Conservation (phyloP, 2,329 filamentous ascomycete genomes). For the Akanthomyces dipterigenus region DNA sequence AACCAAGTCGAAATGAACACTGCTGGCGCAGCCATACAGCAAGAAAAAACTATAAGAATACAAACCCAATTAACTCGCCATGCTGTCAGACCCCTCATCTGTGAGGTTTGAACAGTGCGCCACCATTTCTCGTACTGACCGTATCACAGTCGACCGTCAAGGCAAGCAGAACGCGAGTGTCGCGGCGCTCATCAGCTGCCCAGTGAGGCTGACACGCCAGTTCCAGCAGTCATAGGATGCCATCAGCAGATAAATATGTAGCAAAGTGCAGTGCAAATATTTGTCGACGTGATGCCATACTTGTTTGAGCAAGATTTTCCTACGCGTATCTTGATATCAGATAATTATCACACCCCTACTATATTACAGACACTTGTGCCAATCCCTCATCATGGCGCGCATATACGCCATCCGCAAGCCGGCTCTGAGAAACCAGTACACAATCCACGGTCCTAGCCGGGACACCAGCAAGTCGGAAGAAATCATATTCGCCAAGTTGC, state of each 20-base stretch:
- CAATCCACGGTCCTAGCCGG: background rate
- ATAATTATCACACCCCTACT: background rate
- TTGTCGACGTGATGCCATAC: background rate
- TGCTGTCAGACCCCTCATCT: no score
- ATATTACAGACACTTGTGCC: background rate
- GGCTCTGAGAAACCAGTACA: conserved; percentile 1
- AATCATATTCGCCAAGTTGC: background rate
- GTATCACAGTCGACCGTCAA: background rate
- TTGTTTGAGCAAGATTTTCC: background rate
- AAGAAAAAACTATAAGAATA: no score
- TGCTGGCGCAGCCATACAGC: no score
- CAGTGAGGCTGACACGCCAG: background rate
- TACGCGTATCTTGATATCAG: background rate
- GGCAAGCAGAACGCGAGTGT: background rate
- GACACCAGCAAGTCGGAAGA: background rate
- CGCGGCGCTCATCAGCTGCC: conserved; percentile 1
- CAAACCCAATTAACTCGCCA: background rate
- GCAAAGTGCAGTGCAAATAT: background rate
- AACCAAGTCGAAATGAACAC: no score
- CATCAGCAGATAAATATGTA: background rate
- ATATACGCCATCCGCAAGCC: conserved; percentile 3
- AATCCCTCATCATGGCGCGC: background rate
- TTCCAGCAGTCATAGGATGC: background rate
- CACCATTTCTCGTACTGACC: conserved; percentile 2
- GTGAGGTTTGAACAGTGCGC: background rate